These are phyloP conservation scores for Calonectria leucothoes DNA, from an alignment of 2,329 filamentous ascomycete species.

Conservation along the genomic window DNA sequence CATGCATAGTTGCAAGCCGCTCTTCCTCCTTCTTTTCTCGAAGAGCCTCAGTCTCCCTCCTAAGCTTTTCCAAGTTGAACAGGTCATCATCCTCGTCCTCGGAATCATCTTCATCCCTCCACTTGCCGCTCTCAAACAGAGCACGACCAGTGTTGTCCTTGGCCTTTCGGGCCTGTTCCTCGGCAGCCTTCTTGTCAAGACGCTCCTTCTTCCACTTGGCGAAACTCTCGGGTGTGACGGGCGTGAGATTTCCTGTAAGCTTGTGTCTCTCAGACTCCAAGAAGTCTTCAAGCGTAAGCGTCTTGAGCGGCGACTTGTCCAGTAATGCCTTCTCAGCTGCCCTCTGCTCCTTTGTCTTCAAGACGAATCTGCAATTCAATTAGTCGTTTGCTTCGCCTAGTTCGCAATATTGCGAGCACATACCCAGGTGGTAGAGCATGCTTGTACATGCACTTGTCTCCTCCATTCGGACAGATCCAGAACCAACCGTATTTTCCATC, in stretches of 20 bases:
- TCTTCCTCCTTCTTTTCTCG: constrained; percentile 84
- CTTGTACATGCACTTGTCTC: constrained; percentile 98
- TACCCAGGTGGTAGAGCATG: constrained; percentile 95
- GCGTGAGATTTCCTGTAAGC: constrained; percentile 89
- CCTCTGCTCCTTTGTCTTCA: constrained; percentile 98
- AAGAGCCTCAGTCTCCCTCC: constrained; percentile 85
- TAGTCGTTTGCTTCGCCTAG: constrained; percentile 28
- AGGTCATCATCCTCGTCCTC: constrained; percentile 70
- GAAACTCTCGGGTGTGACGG: constrained; percentile 92
- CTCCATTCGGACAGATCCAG: constrained; percentile 96
- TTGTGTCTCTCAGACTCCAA: constrained; percentile 96
- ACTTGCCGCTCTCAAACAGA: constrained; percentile 96
- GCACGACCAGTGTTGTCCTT: constrained; percentile 97
- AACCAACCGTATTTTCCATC: constrained; percentile 99
- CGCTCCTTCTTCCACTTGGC: constrained; percentile 98
- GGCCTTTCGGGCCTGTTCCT: constrained; percentile 87
- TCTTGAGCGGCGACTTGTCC: constrained; percentile 95
- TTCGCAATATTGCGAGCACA: constrained; percentile 50
- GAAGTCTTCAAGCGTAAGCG: constrained; percentile 96
- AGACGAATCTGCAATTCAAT: constrained; percentile 75
- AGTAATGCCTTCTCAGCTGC: constrained; percentile 94
- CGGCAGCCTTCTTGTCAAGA: constrained; percentile 93
- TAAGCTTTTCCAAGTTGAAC: constrained; percentile 88
- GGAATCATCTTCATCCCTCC: constrained; percentile 76
- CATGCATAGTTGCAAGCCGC: constrained; percentile 55